These are phyloP conservation scores for Daedaleopsis nitida DNA, from an alignment of 768 basidiomycete genomes.

Conservation along the genomic window DNA sequence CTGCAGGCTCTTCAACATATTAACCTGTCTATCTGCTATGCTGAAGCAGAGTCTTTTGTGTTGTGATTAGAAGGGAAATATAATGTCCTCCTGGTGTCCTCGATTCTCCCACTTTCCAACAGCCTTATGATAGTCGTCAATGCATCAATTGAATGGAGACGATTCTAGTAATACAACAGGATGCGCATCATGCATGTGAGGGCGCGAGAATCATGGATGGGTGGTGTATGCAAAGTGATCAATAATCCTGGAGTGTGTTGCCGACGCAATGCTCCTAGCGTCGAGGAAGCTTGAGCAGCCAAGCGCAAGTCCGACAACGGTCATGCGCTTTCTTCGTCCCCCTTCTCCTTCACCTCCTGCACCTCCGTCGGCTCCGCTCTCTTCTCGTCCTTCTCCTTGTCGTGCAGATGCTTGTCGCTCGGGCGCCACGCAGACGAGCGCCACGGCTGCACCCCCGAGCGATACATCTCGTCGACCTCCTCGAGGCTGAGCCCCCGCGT, in stretches of 20 bases:
- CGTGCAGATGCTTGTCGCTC: conserved; percentile 30
- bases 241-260: background rate
- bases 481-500: conserved; percentile 78
- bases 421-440: conserved; percentile 55
- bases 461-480: conserved; percentile 79
- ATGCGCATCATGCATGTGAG: background rate
- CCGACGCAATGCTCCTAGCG: background rate
- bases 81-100: too few relatives aligned
- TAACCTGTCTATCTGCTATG: too few relatives aligned
- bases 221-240: background rate
- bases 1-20: too few relatives aligned
- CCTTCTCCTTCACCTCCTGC: conserved; percentile 24
- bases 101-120: too few relatives aligned
- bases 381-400: conserved; percentile 13
- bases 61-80: too few relatives aligned
- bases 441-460: conserved; percentile 70
- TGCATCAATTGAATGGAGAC: too few relatives aligned
- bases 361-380: conserved; percentile 13
- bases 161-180: background rate
- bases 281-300: background rate
- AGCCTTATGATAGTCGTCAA: too few relatives aligned
- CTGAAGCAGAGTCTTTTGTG: too few relatives aligned
- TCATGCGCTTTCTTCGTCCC: conserved; percentile 17
- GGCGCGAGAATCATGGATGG: background rate
- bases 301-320: too few relatives aligned